Evolutionary conservation across 2,329 filamentous ascomycete genomes (phyloP), one percentile per base, ranked within the genome.

Genomic region (Pyrenophora graminea): DNA sequence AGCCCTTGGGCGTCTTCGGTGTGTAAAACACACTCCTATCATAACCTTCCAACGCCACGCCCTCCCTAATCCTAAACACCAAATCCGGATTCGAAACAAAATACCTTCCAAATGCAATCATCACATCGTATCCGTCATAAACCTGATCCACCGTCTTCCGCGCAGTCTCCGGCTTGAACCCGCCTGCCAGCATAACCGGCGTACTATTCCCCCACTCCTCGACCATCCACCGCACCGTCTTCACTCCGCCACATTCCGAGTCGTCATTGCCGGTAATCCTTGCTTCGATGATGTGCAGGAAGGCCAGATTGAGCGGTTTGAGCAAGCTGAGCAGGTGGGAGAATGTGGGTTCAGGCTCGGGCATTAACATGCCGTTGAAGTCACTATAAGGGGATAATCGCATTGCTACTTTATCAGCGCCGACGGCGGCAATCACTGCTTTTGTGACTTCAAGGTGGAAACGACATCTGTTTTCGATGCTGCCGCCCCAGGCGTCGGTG

Each of bases 311-410:
- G 12, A 51, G 6, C 2, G 27, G 13, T 21, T 48, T 51, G 25
- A 48, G 15, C 12, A 23, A 21, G 13, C 32, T 39, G 0, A 40
- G 30, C 6, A 51, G 31, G 39, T 51, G 27, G 10, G 23, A 25
- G 48, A 51, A 51, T 5, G 48, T 51, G 18, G 48, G 48, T 27
- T 50, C 45, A 4, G 58, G 84, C 42, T 89, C 77, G 0, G 70
- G 59, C 82, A 87, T 87, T 31, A 75, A 70, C 85, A 89, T 85
- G 25, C 79, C 80, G 51, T 88, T 82, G 72, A 84, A 88, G 0
- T 73, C 72, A 44, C 78, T 81, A 72, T 79, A 88, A 0, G 86
- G 86, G 5, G 77, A 82, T 2, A 89, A 68, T 1, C 86, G 79
- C 21, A 87, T 78, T 0, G 77, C 85, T 0, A 55, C 77, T 83